Conservation (phyloP, 2,329 filamentous ascomycete species). For the Keithomyces neogunnii region DNA sequence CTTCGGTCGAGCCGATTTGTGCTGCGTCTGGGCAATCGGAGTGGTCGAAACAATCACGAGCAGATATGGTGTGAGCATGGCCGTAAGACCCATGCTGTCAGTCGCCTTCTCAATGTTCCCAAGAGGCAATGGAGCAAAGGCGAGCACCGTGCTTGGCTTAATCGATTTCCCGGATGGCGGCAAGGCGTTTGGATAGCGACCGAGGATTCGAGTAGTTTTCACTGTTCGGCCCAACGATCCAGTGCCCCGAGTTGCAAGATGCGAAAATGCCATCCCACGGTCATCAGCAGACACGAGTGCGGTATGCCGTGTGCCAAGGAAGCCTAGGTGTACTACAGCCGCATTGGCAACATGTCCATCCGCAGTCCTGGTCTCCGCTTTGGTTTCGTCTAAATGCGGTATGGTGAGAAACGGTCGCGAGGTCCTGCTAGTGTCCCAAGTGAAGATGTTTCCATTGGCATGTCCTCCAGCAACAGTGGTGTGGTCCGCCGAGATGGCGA, state of each 20-base stretch:
- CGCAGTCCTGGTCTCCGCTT: constrained; percentile 54
- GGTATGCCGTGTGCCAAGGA: constrained; percentile 86
- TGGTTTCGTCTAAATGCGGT: constrained; percentile 60
- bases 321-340: constrained; percentile 83
- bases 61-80: constrained; percentile 90
- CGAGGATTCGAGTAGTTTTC: constrained; percentile 83
- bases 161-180: constrained; percentile 55
- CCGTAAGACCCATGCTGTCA: constrained; percentile 82
- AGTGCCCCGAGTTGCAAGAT: constrained; percentile 84
- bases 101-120: constrained; percentile 90
- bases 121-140: constrained; percentile 80
- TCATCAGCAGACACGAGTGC: constrained; percentile 93
- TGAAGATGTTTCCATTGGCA: constrained; percentile 85
- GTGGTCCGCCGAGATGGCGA: constrained; percentile 90
- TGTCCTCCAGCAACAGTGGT: constrained; percentile 87
- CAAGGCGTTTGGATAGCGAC: constrained; percentile 72
- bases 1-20: constrained; percentile 86
- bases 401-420: constrained; percentile 85
- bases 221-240: constrained; percentile 78
- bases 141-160: constrained; percentile 91
- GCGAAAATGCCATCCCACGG: constrained; percentile 95
- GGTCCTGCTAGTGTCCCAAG: constrained; percentile 83
- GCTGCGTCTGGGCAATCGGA: constrained; percentile 89
- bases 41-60: constrained; percentile 96
- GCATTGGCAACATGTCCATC: constrained; percentile 79